Percentiles rank a stretch among this genome's conserved stretches.
Conservation (phyloP, 2,329 filamentous ascomycete genomes). For the Colletotrichum tamarilloi region DNA sequence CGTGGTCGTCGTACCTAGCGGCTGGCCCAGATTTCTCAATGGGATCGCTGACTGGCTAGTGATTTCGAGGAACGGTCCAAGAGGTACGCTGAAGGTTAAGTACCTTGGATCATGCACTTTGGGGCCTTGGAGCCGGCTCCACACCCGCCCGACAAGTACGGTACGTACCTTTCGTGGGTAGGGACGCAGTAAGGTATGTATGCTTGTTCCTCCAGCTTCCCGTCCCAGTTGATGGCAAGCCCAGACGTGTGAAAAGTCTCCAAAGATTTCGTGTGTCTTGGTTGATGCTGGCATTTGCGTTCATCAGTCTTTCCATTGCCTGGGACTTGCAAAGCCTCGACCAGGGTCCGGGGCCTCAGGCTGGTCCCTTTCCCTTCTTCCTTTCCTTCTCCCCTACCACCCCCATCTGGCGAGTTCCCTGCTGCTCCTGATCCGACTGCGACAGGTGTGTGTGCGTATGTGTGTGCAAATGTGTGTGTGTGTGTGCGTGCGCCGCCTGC, state of each 20-base stretch:
- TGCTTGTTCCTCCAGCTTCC: constrained; percentile 20
- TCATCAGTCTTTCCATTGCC: constrained; percentile 18
- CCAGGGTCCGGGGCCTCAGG: constrained; percentile 27
- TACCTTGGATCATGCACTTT: constrained; percentile 34
- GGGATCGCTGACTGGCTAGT: constrained; percentile 2
- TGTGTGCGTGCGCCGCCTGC: background rate
- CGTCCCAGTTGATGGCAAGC: constrained; percentile 19
- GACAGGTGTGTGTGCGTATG: constrained; percentile 1
- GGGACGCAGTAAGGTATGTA: background rate
- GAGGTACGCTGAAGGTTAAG: constrained; percentile 34
- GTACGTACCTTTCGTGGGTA: constrained; percentile 18
- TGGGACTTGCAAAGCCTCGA: constrained; percentile 13
- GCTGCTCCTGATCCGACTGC: constrained; percentile 20
- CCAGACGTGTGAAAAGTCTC: background rate
- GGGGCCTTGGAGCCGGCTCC: constrained; percentile 16
- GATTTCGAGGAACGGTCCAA: constrained; percentile 27
- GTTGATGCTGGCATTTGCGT: constrained; percentile 28
- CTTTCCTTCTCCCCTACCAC: background rate
- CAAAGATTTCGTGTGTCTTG: constrained; percentile 25
- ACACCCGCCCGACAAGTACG: constrained; percentile 25
- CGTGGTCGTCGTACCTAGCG: background rate
- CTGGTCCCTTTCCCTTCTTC: constrained; percentile 6
- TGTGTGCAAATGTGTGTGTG: background rate
- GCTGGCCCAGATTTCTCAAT: background rate
- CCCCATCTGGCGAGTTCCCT: background rate